Evolutionary conservation across 78 protist species (phyloP).

Genomic region (Polysphondylium violaceum): DNA sequence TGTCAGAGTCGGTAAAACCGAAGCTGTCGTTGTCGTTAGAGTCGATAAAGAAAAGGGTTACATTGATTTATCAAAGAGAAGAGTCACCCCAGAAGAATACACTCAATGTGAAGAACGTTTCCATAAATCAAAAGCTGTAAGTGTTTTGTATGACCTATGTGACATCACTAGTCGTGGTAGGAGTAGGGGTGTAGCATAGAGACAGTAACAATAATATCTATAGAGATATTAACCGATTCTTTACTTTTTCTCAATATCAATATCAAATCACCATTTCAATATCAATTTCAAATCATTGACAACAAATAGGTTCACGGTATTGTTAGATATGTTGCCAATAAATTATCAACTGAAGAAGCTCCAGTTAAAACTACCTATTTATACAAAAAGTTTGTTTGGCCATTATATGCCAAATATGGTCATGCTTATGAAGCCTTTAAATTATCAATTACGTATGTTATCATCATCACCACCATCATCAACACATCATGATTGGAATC

Average conservation of each 20-base stretch:
- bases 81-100: slow-evolving; percentile 95
- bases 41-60: slow-evolving; percentile 99
- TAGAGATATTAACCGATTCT: not conserved
- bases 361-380: slow-evolving; percentile 65
- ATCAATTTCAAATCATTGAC: not conserved
- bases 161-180: too few relatives aligned
- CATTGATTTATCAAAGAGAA: slow-evolving; percentile 97
- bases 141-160: not conserved
- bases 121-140: slow-evolving; percentile 92
- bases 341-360: slow-evolving; percentile 33
- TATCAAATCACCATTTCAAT: not conserved
- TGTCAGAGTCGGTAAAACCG: slow-evolving; percentile 94
- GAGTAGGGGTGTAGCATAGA: too few relatives aligned
- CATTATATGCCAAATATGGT: slow-evolving; percentile 88
- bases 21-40: slow-evolving; percentile 97
- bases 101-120: slow-evolving; percentile 89
- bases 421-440: slow-evolving; percentile 97
- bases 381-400: slow-evolving; percentile 92
- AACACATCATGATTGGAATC: not conserved
- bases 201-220: too few relatives aligned
- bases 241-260: not conserved
- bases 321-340: slow-evolving; percentile 91
- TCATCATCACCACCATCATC: not conserved
- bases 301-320: slow-evolving; percentile 90
- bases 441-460: slow-evolving; percentile 81